Evolutionary conservation across 192 early-diverging fungal species (phyloP), one percentile per base, ranked within the genome.

Genomic region (Coemansia sp.): DNA sequence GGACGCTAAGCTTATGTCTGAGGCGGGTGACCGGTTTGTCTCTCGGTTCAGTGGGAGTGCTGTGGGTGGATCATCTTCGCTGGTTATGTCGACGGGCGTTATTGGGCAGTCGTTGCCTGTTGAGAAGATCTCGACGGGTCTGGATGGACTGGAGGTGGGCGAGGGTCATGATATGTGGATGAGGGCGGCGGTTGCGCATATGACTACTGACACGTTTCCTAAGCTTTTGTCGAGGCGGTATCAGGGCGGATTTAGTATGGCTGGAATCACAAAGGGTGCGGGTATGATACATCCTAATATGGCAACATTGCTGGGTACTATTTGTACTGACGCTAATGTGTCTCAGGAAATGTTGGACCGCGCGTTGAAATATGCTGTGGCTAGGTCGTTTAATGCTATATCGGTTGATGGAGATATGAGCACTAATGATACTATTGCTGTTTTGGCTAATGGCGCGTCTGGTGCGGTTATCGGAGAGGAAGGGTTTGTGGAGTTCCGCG

Each of bases 231-330:
- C 91, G 33, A 78, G 85, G 40, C 67, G 85, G 43, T 41, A 46
- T 36, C 44, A 44, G 1, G 62, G 27, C 27, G 27, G 62, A 12
- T 20, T 90, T 0, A 78, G 89, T n/a, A 91, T 98, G 87, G 95
- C 96, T 0, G 97, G 97, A 18, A 96, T 96, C 79, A 90, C 91
- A 22, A 98, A 98, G 85, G 97, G 97, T 41, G 97, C 97, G 5
- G 97, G 97, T 11, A 97, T 97, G 97, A 97, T 98, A 64, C 97
- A 98, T 75, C 97, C 97, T 12, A 95, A 97, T 80, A 98, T 98
- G 97, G 97, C 96, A 15, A 98, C 97, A 8, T 81, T 98, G 71
- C 86, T 98, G 41, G 91, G 91, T 9, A 90, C 91, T 16, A 84
- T 97, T 13, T 93, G 94, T 57, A 98, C 97, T 1, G 97, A 98